These are phyloP conservation scores for Cladosporium sp. DNA, from an alignment of 2,329 filamentous ascomycete species.

Conservation along the genomic window DNA sequence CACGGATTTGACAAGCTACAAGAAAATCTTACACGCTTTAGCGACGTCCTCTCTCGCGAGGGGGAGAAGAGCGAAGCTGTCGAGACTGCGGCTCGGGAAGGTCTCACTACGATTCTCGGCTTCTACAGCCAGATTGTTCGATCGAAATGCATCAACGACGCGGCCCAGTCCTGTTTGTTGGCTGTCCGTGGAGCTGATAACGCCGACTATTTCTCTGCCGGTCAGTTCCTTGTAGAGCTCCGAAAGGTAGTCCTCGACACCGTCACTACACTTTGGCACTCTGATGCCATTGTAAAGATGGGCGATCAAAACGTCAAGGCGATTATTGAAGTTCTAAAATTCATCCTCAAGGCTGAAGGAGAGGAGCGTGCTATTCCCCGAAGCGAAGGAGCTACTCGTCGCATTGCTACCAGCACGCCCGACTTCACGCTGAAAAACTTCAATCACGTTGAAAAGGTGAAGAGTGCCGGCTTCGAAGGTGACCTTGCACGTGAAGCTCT, in stretches of 20 bases:
- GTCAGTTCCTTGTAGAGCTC: slow-evolving; percentile 82
- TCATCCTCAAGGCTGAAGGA: slow-evolving; percentile 70
- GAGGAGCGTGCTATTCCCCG: slow-evolving; percentile 64
- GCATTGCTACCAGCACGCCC: slow-evolving; percentile 44
- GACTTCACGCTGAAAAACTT: slow-evolving; percentile 49
- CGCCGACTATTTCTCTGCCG: slow-evolving; percentile 59
- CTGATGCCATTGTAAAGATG: slow-evolving; percentile 74
- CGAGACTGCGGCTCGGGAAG: slow-evolving; percentile 18
- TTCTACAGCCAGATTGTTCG: slow-evolving; percentile 74
- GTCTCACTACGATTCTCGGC: slow-evolving; percentile 76
- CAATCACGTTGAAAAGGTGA: slow-evolving; percentile 42
- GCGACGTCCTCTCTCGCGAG: slow-evolving; percentile 32
- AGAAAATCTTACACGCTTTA: slow-evolving; percentile 32
- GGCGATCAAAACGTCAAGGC: slow-evolving; percentile 71
- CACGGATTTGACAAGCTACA: slow-evolving; percentile 73
- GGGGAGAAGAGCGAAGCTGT: slow-evolving; percentile 33
- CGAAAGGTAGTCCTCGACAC: slow-evolving; percentile 75
- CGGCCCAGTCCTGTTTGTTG: slow-evolving; percentile 59
- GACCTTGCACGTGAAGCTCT: slow-evolving; percentile 72
- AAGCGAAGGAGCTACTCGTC: slow-evolving; percentile 53
- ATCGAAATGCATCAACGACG: slow-evolving; percentile 76
- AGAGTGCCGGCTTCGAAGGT: slow-evolving; percentile 50
- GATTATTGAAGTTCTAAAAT: slow-evolving; percentile 77
- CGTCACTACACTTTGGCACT: slow-evolving; percentile 78
- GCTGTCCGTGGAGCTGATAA: slow-evolving; percentile 40